A percentile compares a stretch with the other conserved stretches of the same genome.
phyloP scores from a whole-genome alignment of 2,329 filamentous ascomycete genomes.

The Furcasterigmium sp. region DNA sequence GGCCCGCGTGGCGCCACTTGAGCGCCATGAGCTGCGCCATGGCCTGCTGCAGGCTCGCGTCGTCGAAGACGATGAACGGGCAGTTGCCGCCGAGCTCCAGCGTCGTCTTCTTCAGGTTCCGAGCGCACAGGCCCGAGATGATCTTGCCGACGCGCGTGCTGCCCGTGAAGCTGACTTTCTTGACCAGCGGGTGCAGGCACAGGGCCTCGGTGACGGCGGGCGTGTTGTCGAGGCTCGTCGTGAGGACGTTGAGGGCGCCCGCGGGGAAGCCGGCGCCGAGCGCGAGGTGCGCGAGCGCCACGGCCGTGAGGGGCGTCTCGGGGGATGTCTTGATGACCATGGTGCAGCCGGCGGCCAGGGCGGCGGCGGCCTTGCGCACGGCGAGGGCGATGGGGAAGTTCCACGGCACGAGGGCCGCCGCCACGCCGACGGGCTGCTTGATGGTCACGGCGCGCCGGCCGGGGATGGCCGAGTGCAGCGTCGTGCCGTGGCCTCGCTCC shows the following conservation, averaged over 20 bases:
- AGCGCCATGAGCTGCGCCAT: conserved; percentile 47
- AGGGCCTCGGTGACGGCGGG: conserved; percentile 39
- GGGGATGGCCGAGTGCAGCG: conserved; percentile 54
- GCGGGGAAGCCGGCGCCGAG: conserved; percentile 68
- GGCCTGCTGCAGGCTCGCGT: conserved; percentile 61
- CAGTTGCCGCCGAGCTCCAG: conserved; percentile 70
- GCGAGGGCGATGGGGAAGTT: conserved; percentile 57
- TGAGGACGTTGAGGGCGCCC: conserved; percentile 57
- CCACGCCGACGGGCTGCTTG: conserved; percentile 44
- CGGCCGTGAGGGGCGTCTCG: conserved; percentile 68
- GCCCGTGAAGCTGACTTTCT: conserved; percentile 74
- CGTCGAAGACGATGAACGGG: conserved; percentile 59
- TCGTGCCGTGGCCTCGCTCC: conserved; percentile 49
- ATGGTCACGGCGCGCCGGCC: conserved; percentile 64
- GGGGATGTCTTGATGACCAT: conserved; percentile 71
- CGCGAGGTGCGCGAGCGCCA: conserved; percentile 64
- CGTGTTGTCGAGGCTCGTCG: conserved; percentile 38
- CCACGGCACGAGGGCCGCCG: conserved; percentile 35
- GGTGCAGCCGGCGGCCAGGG: conserved; percentile 68
- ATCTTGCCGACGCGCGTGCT: conserved; percentile 65
- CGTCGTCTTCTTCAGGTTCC: conserved; percentile 60
- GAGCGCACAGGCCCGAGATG: conserved; percentile 57
- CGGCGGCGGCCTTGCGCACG: conserved; percentile 41
- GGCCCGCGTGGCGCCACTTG: conserved; percentile 18
- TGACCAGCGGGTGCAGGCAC: conserved; percentile 37